A percentile compares a stretch with the other conserved stretches of the same genome.
Evolutionary conservation across 495 filamentous ascomycete genomes (phyloP).

Genomic region (Amphirosellinia nigrospora): DNA sequence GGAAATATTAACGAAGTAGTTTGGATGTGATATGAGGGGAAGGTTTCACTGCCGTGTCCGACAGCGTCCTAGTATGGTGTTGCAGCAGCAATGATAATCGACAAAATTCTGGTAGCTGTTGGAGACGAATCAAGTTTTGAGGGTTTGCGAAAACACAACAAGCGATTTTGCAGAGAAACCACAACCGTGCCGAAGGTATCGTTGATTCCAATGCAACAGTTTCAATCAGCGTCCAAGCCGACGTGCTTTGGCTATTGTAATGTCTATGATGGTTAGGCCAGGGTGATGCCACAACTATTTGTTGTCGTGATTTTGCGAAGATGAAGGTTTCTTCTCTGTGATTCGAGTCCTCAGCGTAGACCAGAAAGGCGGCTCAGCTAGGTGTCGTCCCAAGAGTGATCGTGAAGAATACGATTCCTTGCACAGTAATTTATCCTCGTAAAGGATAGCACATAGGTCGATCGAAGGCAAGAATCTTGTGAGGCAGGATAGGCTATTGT

Average conservation of each 20-base stretch:
- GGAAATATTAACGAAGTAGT: constrained; percentile 42
- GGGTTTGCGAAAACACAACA: neutral
- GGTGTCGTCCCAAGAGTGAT: neutral
- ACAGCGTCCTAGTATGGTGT: constrained; percentile 3
- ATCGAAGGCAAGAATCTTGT: neutral
- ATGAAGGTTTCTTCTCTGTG: neutral
- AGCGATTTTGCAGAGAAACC: neutral
- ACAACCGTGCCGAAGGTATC: neutral
- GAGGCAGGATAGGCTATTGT: neutral
- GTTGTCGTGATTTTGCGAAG: constrained; percentile 2
- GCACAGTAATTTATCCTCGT: constrained; percentile 3
- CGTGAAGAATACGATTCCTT: constrained; percentile 2
- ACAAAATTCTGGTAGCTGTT: neutral
- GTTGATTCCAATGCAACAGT: neutral
- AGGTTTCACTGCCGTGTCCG: neutral
- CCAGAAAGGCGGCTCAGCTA: neutral
- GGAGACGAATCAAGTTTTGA: neutral
- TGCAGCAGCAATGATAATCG: constrained; percentile 11
- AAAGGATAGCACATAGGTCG: neutral
- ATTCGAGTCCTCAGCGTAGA: neutral
- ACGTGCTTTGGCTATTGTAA: neutral
- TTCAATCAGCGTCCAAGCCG: neutral
- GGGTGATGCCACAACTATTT: neutral
- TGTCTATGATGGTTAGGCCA: neutral
- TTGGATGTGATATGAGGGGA: constrained; percentile 17